These are phyloP conservation scores for Geranium rotundifolium DNA, from an alignment of 345 rosid genomes.

Conservation along the genomic window DNA sequence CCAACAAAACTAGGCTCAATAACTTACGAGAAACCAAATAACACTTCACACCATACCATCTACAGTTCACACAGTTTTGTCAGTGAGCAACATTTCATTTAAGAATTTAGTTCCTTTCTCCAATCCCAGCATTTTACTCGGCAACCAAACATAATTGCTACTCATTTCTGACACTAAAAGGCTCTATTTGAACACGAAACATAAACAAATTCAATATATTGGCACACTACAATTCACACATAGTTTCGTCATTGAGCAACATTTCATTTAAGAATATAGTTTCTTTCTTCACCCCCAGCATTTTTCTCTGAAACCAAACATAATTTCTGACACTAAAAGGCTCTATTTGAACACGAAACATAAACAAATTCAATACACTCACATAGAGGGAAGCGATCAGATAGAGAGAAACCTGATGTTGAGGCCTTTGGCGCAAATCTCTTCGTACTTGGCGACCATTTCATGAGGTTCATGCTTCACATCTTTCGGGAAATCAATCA, in stretches of 20 bases:
- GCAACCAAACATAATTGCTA: too few species aligned
- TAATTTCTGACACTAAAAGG: not conserved
- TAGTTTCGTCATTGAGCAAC: too few species aligned
- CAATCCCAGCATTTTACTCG: too few species aligned
- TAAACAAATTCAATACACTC: too few species aligned
- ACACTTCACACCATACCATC: not conserved
- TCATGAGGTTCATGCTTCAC: slow-evolving; percentile 43
- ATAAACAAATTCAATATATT: not conserved
- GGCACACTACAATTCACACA: too few species aligned
- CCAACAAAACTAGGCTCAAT: not conserved
- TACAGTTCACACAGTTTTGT: not conserved
- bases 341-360: not conserved
- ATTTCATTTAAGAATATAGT: too few species aligned
- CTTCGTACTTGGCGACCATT: slow-evolving; percentile 67
- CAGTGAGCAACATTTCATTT: too few species aligned
- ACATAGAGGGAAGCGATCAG: not conserved
- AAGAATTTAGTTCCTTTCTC: too few species aligned
- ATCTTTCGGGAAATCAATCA: slow-evolving; percentile 63
- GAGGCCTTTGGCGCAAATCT: slow-evolving; percentile 78
- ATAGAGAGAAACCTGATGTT: slow-evolving; percentile 42
- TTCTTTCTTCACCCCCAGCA: too few species aligned
- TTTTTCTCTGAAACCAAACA: too few species aligned
- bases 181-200: not conserved
- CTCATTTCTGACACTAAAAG: too few species aligned
- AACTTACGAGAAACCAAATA: not conserved